Evolutionary conservation across 2,329 filamentous ascomycete species (phyloP).

Genomic region (Penicillium hordei): DNA sequence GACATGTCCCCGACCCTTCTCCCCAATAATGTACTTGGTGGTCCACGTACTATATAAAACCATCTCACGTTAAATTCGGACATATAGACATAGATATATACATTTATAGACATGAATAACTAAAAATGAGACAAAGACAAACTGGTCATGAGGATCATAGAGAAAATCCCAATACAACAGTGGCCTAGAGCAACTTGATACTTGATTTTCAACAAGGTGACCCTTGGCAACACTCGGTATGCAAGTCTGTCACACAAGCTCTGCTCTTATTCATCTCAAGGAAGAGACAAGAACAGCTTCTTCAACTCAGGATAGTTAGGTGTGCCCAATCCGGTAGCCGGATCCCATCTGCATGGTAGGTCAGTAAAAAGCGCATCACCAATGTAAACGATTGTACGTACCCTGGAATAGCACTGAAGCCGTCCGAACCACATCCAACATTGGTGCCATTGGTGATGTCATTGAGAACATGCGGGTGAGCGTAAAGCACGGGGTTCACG

Average conservation of each 20-base stretch:
- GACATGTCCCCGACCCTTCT: no score
- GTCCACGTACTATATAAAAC: no score
- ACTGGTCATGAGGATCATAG: background rate
- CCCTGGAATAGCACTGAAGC: slow-evolving; percentile 30
- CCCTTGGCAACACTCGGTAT: background rate
- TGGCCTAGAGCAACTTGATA: background rate
- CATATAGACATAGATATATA: no score
- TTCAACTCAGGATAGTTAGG: slow-evolving; percentile 34
- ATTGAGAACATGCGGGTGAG: slow-evolving; percentile 35
- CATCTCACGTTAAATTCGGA: background rate
- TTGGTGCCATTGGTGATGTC: slow-evolving; percentile 46
- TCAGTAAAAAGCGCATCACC: background rate
- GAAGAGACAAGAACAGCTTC: slow-evolving; percentile 29
- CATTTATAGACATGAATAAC: background rate
- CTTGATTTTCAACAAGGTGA: background rate
- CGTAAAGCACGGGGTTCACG: slow-evolving; percentile 50
- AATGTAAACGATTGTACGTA: slow-evolving; percentile 1
- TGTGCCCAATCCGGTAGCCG: slow-evolving; percentile 34
- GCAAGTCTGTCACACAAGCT: background rate
- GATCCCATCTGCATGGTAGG: slow-evolving; percentile 27
- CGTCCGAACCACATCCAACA: slow-evolving; percentile 29
- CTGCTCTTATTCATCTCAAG: slow-evolving; percentile 5
- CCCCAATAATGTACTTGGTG: no score
- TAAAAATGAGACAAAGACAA: background rate
- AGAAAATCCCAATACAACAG: background rate